phyloP scores from a whole-genome alignment of 495 filamentous ascomycete species.

The Annulohypoxylon nitens region DNA sequence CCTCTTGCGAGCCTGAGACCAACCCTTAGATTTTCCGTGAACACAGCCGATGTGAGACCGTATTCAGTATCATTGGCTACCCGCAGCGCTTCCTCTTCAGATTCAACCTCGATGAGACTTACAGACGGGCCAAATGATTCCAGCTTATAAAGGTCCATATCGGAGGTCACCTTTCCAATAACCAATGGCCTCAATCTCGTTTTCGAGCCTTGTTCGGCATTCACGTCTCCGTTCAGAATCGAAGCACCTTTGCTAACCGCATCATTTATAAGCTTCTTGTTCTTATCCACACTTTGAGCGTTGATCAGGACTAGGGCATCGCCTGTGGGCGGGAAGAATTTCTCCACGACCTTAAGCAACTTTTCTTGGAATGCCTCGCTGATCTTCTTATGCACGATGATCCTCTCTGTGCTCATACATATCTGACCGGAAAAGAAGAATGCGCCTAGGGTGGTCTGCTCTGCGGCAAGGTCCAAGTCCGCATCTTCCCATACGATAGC shows the following conservation, averaged over 20 bases:
- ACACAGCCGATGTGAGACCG: conserved; percentile 87
- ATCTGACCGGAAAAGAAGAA: conserved; percentile 80
- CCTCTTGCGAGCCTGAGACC: conserved; percentile 80
- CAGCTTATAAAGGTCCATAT: conserved; percentile 85
- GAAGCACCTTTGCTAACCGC: conserved; percentile 78
- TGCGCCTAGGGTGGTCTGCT: conserved; percentile 63
- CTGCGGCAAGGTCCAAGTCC: conserved; percentile 69
- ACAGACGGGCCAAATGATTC: conserved; percentile 90
- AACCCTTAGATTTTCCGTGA: conserved; percentile 81
- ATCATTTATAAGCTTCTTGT: conserved; percentile 73
- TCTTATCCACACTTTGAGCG: conserved; percentile 71
- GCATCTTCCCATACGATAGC: conserved; percentile 76
- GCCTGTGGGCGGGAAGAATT: conserved; percentile 62
- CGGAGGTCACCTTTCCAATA: conserved; percentile 74
- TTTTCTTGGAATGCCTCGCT: conserved; percentile 73
- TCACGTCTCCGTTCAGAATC: conserved; percentile 70
- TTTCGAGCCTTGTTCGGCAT: conserved; percentile 58
- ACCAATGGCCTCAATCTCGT: conserved; percentile 80
- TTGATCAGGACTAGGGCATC: conserved; percentile 74
- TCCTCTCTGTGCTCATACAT: conserved; percentile 90
- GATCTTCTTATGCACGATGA: conserved; percentile 81
- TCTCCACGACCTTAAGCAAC: conserved; percentile 65
- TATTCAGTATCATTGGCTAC: conserved; percentile 88
- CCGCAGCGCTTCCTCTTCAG: conserved; percentile 76
- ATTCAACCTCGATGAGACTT: conserved; percentile 66